Evolutionary conservation across 164 flowering plant species (phyloP).

Genomic region (Tinospora cordifolia): DNA sequence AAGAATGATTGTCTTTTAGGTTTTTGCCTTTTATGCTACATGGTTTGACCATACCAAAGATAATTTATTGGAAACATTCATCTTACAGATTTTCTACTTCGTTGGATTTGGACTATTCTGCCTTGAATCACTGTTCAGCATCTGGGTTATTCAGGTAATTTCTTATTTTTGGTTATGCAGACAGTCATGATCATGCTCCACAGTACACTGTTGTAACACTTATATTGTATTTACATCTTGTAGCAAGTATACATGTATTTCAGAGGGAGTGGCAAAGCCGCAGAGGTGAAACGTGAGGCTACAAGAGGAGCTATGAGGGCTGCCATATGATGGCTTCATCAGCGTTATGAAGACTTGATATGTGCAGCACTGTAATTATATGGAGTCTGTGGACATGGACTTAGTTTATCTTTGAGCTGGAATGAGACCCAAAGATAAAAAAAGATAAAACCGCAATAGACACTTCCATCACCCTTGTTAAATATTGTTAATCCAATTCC

Average conservation of each 20-base stretch:
- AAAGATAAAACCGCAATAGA: neutral
- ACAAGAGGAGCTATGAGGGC: conserved; percentile 67
- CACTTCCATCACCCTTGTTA: conserved; percentile 5
- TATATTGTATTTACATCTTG: conserved; percentile 11
- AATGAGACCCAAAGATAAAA: neutral
- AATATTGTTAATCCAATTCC: neutral
- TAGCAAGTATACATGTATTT: conserved; percentile 96
- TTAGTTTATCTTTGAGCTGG: conserved; percentile 8
- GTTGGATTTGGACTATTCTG: conserved; percentile 75
- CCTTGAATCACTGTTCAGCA: conserved; percentile 66
- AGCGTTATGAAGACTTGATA: neutral
- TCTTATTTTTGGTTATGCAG: neutral
- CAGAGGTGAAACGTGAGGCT: conserved; percentile 66
- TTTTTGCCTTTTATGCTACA: neutral
- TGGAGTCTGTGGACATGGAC: conserved; percentile 4
- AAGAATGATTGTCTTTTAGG: neutral
- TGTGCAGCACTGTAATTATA: too few relatives aligned
- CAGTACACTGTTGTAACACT: neutral
- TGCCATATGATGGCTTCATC: conserved; percentile 33
- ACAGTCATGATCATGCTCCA: neutral
- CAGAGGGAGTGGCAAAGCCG: conserved; percentile 82
- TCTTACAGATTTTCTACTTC: conserved; percentile 78
- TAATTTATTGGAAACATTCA: neutral
- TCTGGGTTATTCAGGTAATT: conserved; percentile 93
- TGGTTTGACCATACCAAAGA: conserved; percentile 1